Conservation (phyloP, 2,329 filamentous ascomycete genomes). For the Ascochyta fabae region DNA sequence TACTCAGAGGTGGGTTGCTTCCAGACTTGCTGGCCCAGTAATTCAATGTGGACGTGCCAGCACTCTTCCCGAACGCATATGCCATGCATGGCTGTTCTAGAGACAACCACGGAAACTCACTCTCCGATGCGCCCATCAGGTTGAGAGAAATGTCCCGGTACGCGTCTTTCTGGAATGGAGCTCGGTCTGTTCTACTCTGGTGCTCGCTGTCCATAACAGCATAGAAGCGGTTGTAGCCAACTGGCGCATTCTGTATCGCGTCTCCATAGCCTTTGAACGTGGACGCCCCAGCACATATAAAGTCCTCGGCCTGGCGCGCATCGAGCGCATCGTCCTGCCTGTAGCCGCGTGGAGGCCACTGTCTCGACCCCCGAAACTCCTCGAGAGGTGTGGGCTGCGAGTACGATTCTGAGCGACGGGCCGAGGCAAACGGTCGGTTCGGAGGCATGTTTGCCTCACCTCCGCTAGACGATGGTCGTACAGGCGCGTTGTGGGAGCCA, state of each 20-base stretch:
- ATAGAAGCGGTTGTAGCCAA: constrained; percentile 49
- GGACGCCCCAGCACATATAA: constrained; percentile 48
- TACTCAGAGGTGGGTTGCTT: constrained; percentile 61
- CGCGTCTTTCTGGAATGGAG: constrained; percentile 42
- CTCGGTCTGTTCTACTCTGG: constrained; percentile 48
- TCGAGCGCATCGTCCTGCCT: constrained; percentile 40
- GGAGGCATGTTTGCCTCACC: constrained; percentile 38
- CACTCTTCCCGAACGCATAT: constrained; percentile 69
- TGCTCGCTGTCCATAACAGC: constrained; percentile 50
- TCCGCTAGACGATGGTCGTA: constrained; percentile 43
- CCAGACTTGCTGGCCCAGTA: constrained; percentile 70
- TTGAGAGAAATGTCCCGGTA: constrained; percentile 50
- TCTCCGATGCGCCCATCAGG: constrained; percentile 43
- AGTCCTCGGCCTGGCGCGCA: constrained; percentile 44
- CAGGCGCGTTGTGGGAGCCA: constrained; percentile 42
- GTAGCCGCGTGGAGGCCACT: constrained; percentile 51
- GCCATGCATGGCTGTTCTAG: constrained; percentile 76
- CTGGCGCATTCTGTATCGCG: constrained; percentile 44
- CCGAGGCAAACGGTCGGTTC: constrained; percentile 31
- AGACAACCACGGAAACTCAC: constrained; percentile 68
- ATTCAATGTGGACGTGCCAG: constrained; percentile 75
- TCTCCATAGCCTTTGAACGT: constrained; percentile 51
- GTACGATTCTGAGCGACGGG: constrained; percentile 44
- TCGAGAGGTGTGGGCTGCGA: constrained; percentile 47
- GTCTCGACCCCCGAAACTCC: constrained; percentile 44